Base-by-base conservation (phyloP, 2,329 filamentous ascomycete genomes). In the Davidsoniella neocaledoniae region DNA sequence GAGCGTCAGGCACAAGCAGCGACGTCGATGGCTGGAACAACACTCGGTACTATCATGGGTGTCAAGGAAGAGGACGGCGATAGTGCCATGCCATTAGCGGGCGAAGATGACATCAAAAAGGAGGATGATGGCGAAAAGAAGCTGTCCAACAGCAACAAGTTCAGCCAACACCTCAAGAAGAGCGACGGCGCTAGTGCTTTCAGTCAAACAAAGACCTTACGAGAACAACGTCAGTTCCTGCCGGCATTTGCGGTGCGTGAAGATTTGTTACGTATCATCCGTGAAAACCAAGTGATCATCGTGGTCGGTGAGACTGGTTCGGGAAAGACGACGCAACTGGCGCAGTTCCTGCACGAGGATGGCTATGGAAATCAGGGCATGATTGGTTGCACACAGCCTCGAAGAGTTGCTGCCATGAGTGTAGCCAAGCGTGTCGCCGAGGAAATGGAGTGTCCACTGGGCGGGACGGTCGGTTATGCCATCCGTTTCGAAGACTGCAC, bases 401-500 rank as follows among this genome's bases (percentile, higher is more conserved):
- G 91, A 58, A 84, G 91, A 71, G 93, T 98, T 33, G 91, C 91
- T 21, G 91, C 91, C 19, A 98, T 98, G 91, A 95, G 88, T 66
- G 91, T 98, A 25, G 91, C 91, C 2, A 96, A 96, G 64, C 87
- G 91, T 70, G 91, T 98, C 38, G 86, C 86, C 52, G 91, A 98
- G 66, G 91, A 98, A 67, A 98, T 98, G 93, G 85, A 94, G 57
- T 87, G 94, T 42, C 81, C 81, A 51, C 70, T 98, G 8, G 91
- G 91, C 45, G 81, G 82, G 51, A 76, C 81, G 0, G 93, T 98
- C 37, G 91, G 91, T 26, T 98, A 98, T 63, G 87, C 91, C 1
- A 98, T 98, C 61, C 87, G 91, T 49, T 98, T 98, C 59, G 91
- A 98, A 62, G 93, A 98, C 62, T 95, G 88, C 64, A 98, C 91